Evolutionary conservation across 1,139 yeast genomes (phyloP).

Genomic region (Diutina siamensis): DNA sequence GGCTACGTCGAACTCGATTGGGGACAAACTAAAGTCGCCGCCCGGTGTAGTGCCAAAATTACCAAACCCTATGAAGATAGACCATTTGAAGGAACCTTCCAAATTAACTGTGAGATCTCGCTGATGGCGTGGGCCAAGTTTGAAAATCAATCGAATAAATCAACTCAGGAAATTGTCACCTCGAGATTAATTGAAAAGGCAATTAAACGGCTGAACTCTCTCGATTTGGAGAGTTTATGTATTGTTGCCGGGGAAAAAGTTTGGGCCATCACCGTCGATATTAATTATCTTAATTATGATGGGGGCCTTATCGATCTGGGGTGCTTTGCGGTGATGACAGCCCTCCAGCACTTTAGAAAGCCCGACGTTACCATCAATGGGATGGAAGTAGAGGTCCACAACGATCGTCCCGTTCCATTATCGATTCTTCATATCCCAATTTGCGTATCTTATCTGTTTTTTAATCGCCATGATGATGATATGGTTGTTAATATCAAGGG

Average conservation of each 20-base stretch:
- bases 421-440: slow-evolving; percentile 84
- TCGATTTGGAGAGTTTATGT: slow-evolving; percentile 83
- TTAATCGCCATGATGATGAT: slow-evolving; percentile 42
- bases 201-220: slow-evolving; percentile 76
- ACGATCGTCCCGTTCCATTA: slow-evolving; percentile 70
- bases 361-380: slow-evolving; percentile 71
- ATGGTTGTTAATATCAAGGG: slow-evolving; percentile 63
- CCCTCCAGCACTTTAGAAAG: slow-evolving; percentile 67
- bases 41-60: slow-evolving; percentile 72
- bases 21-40: slow-evolving; percentile 66
- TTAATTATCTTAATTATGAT: slow-evolving; percentile 79
- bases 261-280: slow-evolving; percentile 84
- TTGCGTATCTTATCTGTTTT: slow-evolving; percentile 83
- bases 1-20: slow-evolving; percentile 73
- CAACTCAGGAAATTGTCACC: slow-evolving; percentile 69
- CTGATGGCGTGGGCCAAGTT: slow-evolving; percentile 85
- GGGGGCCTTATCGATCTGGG: slow-evolving; percentile 89
- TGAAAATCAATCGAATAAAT: slow-evolving; percentile 46
- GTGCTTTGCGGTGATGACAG: slow-evolving; percentile 84
- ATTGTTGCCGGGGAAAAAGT: slow-evolving; percentile 85
- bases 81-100: slow-evolving; percentile 86
- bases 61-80: slow-evolving; percentile 78
- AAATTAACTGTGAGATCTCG: slow-evolving; percentile 74
- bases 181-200: slow-evolving; percentile 84
- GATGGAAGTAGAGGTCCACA: slow-evolving; percentile 51